Conservation (phyloP, 2,329 filamentous ascomycete species). For the Magnaporthiopsis incrustans region DNA sequence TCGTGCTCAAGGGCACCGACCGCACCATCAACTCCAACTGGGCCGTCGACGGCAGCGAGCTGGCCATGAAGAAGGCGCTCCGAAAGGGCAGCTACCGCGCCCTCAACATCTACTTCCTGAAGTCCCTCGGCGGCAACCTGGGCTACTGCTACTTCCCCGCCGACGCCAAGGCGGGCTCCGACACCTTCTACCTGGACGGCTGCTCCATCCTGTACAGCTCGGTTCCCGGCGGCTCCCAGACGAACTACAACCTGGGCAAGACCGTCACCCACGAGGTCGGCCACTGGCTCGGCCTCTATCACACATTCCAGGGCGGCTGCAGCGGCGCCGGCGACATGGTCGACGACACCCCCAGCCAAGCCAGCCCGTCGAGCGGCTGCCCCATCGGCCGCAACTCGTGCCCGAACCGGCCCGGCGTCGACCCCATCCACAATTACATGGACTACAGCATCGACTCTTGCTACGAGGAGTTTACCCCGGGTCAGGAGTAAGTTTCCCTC, state of each 20-base stretch:
- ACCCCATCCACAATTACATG: slow-evolving; percentile 30
- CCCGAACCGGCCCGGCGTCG: slow-evolving; percentile 19
- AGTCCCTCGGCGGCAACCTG: slow-evolving; percentile 26
- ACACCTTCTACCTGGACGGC: slow-evolving; percentile 20
- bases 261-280: slow-evolving; percentile 33
- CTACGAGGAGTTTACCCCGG: not conserved
- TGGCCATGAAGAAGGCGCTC: slow-evolving; percentile 35
- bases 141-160: slow-evolving; percentile 41
- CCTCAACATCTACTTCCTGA: slow-evolving; percentile 40
- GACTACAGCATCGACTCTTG: slow-evolving; percentile 20
- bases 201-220: slow-evolving; percentile 21
- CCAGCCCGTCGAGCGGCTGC: slow-evolving; percentile 26
- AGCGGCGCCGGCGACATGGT: slow-evolving; percentile 28
- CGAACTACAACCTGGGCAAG: slow-evolving; percentile 28
- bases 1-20: slow-evolving; percentile 31
- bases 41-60: slow-evolving; percentile 30
- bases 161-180: slow-evolving; percentile 19
- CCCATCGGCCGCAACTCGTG: slow-evolving; percentile 26
- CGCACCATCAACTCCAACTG: slow-evolving; percentile 36
- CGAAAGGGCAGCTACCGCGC: slow-evolving; percentile 32
- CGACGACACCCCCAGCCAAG: slow-evolving; percentile 31
- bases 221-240: slow-evolving; percentile 21
- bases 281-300: slow-evolving; percentile 36
- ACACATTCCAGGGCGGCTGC: slow-evolving; percentile 35
- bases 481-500: not conserved